Base-by-base conservation (phyloP, 257 asterid species). In the Plectranthus barbatus region DNA sequence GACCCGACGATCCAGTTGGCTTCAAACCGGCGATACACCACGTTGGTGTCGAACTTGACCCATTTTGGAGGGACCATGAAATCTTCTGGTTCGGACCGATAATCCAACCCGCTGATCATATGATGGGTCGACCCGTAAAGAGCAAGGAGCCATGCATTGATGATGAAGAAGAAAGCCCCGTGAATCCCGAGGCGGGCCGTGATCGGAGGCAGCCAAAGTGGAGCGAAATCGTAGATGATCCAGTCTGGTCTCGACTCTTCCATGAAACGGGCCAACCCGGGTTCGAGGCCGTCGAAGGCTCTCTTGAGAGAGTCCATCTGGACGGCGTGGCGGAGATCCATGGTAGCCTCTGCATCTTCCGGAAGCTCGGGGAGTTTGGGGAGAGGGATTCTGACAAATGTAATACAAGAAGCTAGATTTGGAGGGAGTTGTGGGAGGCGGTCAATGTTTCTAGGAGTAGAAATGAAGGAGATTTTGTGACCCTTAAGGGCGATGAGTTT, bases 391-490 rank as follows among this genome's bases (percentile, higher is more conserved):
- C 70, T 73, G 24, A 86, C 78, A 0, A 81, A 50, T 0, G 66
- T 21, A 3, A 83, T 71, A 19, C 23, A 50, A 11, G 79, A 39
- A 1, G 78, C 4, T 1, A 83, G 54, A 49, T 76, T 2, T n/a
- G 73, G 68, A 0, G 84, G 83, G 0, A 80, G 36, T 64, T 79
- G 60, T 0, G 86, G 94, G 53, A 86, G 88, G 39, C 91, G 82
- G 21, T 77, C 80, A 24, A 81, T 76, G 63, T 79, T 83, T 73
- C 79, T 75, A 1, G 90, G 84, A n/a, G n/a, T n/a, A n/a, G n/a
- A n/a, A n/a, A n/a, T n/a, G n/a, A n/a, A n/a, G n/a, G n/a, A n/a
- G n/a, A 82, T 48, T 40, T 31, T 66, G 69, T 82, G 93, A 41
- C 87, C 89, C 55, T 65, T 80, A 54, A 23, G 67, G 17, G 85